Evolutionary conservation across 148 eudicot species (phyloP), one percentile per base, ranked within the genome.

Genomic region (Talinum fruticosum): DNA sequence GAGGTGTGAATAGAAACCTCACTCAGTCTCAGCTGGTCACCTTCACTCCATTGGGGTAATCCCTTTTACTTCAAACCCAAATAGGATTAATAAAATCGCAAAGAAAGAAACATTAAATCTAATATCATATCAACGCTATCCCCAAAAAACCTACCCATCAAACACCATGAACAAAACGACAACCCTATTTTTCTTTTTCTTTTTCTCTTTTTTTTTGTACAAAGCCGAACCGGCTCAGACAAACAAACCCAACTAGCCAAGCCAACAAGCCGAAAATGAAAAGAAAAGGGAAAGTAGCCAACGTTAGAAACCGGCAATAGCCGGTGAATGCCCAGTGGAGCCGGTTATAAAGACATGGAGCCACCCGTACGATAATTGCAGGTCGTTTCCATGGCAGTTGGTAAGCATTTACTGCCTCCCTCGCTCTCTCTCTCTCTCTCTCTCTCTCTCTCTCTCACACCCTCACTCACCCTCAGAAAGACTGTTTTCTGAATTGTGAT

Each of bases 331-430:
- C 29, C 64, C 29, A 16, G 64, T 59, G 64, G 64, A 62, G 66
- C 66, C 66, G 82, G 89, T 83, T 24, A 77, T 74, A 72, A 79
- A 69, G 66, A n/a, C 30, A 29, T 38, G 69, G 37, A 61, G 68
- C 71, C 82, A 61, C 64, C 71, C 82, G 81, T 83, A 84, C 85
- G 75, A 67, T 79, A 44, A 80, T 72, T 62, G 73, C 32, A 75
- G 83, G 83, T 89, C 82, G 86, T 87, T 84, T 79, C 82, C 83
- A 81, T 82, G 87, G 92, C 89, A 87, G 92, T 89, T 90, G 91
- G 88, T 87, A 84, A 79, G 96, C 93, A 91, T 91, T 91, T 89
- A 89, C 69, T 89, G 80, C 85, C 75, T 4, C 71, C 45, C 75
- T 29, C 68, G 41, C 80, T 53, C 80, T 72, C 77, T 0, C 38